A percentile compares a stretch with the other conserved stretches of the same genome.
phyloP scores from a whole-genome alignment of 306 rosid genomes.

The Quillaja saponaria region DNA sequence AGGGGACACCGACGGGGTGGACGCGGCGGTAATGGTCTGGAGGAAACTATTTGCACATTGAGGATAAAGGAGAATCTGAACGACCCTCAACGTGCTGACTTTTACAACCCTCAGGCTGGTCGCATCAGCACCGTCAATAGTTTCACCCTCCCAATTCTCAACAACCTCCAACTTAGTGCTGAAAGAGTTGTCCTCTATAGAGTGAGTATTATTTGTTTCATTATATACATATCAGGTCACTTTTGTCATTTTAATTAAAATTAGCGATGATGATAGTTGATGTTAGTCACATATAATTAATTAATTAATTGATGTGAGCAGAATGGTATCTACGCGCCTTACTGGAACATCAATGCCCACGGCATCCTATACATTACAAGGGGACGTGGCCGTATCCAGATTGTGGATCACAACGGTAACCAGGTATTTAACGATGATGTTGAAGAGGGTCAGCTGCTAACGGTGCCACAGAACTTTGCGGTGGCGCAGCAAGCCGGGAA shows the following conservation, averaged over 20 bases:
- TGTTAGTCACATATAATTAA: too few relatives aligned
- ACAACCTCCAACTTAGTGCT: slow-evolving; percentile 40
- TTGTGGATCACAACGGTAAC: slow-evolving; percentile 53
- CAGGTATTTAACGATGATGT: slow-evolving; percentile 43
- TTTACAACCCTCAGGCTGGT: slow-evolving; percentile 44
- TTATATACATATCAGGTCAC: too few relatives aligned
- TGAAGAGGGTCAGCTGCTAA: slow-evolving; percentile 36
- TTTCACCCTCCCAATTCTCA: slow-evolving; percentile 38
- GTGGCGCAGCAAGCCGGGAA: slow-evolving; percentile 37
- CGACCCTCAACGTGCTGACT: slow-evolving; percentile 31
- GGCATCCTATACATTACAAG: slow-evolving; percentile 40
- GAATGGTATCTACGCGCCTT: slow-evolving; percentile 59
- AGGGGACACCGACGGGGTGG: neutral
- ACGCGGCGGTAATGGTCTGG: slow-evolving; percentile 27
- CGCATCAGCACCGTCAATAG: slow-evolving; percentile 41
- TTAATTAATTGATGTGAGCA: neutral
- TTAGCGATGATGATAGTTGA: too few relatives aligned
- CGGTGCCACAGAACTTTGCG: slow-evolving; percentile 63
- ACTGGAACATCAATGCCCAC: slow-evolving; percentile 61
- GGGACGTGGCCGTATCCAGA: slow-evolving; percentile 54
- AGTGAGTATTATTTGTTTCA: too few relatives aligned
- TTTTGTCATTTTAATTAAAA: too few relatives aligned
- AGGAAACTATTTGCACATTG: slow-evolving; percentile 37
- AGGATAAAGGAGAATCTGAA: slow-evolving; percentile 43
- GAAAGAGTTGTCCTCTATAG: slow-evolving; percentile 40